Conservation (phyloP, 768 basidiomycete genomes). For the Naganishia onofrii region DNA sequence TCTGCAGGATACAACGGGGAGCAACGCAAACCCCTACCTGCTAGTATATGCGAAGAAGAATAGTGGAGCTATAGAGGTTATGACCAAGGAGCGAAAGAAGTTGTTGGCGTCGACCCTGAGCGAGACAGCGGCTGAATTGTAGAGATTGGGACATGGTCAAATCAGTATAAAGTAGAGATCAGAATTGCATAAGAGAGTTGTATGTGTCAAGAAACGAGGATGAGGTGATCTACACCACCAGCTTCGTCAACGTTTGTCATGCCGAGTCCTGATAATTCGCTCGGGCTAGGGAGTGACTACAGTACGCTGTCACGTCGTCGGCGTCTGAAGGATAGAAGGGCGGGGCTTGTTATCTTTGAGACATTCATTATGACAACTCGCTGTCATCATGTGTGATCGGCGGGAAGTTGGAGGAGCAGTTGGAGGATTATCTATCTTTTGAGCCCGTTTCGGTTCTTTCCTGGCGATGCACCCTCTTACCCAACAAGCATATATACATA, state of each 20-base stretch:
- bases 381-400: neutral
- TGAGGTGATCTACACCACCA: neutral
- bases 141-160: neutral
- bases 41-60: conserved; percentile 53
- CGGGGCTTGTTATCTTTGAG: neutral
- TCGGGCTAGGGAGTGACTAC: no score
- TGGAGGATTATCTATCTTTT: neutral
- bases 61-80: conserved; percentile 16
- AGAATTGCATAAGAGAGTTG: neutral
- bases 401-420: neutral
- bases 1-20: conserved; percentile 69
- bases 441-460: neutral
- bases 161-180: neutral
- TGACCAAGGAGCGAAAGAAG: conserved; percentile 17
- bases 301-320: no score
- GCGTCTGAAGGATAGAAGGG: no score
- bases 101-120: neutral
- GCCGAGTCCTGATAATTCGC: no score
- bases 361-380: no score
- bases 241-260: no score
- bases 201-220: neutral
- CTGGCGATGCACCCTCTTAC: neutral
- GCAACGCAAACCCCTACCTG: conserved; percentile 53
- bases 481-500: neutral
- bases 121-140: neutral